Evolutionary conservation across 371 early-diverging fungal genomes (phyloP), one percentile per base, ranked within the genome.

Genomic region (Catenaria anguillulae): DNA sequence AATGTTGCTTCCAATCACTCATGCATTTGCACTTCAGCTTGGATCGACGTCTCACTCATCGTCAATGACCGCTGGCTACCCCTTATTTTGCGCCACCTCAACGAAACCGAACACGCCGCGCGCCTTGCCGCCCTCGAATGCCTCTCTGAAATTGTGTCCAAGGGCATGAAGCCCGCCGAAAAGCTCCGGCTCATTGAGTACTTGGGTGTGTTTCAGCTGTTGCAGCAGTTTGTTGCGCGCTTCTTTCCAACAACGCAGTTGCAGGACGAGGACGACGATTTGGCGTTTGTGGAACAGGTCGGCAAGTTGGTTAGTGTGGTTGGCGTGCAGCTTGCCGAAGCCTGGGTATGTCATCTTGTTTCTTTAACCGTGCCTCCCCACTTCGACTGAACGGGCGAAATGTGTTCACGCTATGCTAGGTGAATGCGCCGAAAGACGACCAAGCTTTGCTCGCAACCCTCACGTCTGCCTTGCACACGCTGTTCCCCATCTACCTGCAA

Each of bases 41-140:
- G 97, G 97, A 89, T 93, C 69, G 94, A 94, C 70, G 92, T 94
- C 62, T 83, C 84, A 15, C 79, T 93, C 33, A 81, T 96, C 46
- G 88, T 89, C 56, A 87, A 87, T 68, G 84, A 88, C 63, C 77
- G 79, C 46, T 90, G 92, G 59, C 84, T 93, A 67, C 72, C 75
- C 4, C 73, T 83, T 4, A 73, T 96, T 56, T 88, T 86, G 69
- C 82, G 81, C 58, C 76, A 89, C 50, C 69, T 94, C 35, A 80
- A 76, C 58, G 75, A 83, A 26, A 92, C 92, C 36, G 81, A 86
- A 62, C 85, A 85, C 60, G 91, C 92, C 68, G 70, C 94, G 66
- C 78, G 62, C 77, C 73, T 60, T 29, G 31, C 61, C 21, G 60
- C 45, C 60, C 54, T 26, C 24, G 29, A 60, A 23, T 33, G 56